Evolutionary conservation across 805 yeast species (phyloP), one percentile per base, ranked within the genome.

Genomic region (Kodamaea nitidulidarum): DNA sequence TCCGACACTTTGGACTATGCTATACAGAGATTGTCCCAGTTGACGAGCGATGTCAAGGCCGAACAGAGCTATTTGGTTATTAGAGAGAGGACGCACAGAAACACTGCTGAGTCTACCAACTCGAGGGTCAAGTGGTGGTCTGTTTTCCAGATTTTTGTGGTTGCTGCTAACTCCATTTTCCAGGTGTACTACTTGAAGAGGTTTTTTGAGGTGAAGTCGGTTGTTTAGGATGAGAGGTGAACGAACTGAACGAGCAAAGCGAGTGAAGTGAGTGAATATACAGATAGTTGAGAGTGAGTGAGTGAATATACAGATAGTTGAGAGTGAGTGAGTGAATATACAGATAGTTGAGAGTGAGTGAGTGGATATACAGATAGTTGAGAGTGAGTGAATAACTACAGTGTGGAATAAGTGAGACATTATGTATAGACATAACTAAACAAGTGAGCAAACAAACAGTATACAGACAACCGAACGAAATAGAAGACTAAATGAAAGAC

Each of bases 91-190:
- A 85, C 95, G 11, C 98, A 91, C 64, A 84, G 98, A 77, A 93
- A 91, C 68, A 91, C 98, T 7, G 98, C 98, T 4, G 98, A 91
- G 67, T 85, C 95, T 16, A 91, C 98, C 33, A 91, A 91, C 65
- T 83, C 93, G 40, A 80, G 98, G 55, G 98, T 91, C 49, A 91
- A 91, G 65, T 93, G 95, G 87, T 91, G 98, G 98, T 86, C 96
- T 18, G 73, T 87, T 22, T 84, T 90, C 74, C 98, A 91, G 70
- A 71, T 93, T 47, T 54, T 81, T 38, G 90, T 93, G 40, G 97
- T 91, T 33, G 84, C 83, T 12, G 76, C 75, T 45, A 93, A 88
- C 70, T 86, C 96, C 18, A 51, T 90, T 41, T 93, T 93, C 78
- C 98, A 91, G 67, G 88, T 91, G 46, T 84, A 85, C 67, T 91